Conservation (phyloP, 176 grass and related monocot species). For the Aechmea fasciata region DNA sequence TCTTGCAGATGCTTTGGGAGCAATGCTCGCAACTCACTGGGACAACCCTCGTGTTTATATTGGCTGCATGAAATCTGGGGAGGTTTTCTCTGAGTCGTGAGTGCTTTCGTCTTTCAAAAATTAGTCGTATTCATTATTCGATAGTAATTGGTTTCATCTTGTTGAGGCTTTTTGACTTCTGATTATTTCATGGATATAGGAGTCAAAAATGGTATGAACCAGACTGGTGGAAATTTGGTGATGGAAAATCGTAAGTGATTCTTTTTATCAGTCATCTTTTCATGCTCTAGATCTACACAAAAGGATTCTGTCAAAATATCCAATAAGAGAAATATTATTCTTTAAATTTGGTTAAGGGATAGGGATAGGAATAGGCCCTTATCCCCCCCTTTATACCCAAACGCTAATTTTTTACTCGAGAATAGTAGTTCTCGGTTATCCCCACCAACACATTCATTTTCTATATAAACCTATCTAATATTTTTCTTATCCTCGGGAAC, state of each 20-base stretch:
- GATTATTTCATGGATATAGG: slow-evolving; percentile 28
- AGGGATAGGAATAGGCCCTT: no score
- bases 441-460: no score
- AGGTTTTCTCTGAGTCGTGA: slow-evolving; percentile 97
- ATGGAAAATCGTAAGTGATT: slow-evolving; percentile 85
- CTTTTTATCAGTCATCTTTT: background rate
- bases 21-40: slow-evolving; percentile 69
- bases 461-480: no score
- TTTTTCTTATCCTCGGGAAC: no score
- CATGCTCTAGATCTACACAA: background rate
- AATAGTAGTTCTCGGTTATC: no score
- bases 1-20: slow-evolving; percentile 79
- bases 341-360: no score
- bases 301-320: no score
- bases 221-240: slow-evolving; percentile 99
- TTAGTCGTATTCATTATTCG: slow-evolving; percentile 1
- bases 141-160: background rate
- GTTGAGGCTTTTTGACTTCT: slow-evolving; percentile 1
- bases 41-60: slow-evolving; percentile 84
- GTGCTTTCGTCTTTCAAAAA: slow-evolving; percentile 32
- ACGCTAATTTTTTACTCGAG: no score
- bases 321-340: no score
- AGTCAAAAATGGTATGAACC: slow-evolving; percentile 96
- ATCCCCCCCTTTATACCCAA: no score
- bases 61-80: slow-evolving; percentile 99